Evolutionary conservation across 805 yeast species (phyloP), one percentile per base, ranked within the genome.

Genomic region (Torulaspora gathmanii): DNA sequence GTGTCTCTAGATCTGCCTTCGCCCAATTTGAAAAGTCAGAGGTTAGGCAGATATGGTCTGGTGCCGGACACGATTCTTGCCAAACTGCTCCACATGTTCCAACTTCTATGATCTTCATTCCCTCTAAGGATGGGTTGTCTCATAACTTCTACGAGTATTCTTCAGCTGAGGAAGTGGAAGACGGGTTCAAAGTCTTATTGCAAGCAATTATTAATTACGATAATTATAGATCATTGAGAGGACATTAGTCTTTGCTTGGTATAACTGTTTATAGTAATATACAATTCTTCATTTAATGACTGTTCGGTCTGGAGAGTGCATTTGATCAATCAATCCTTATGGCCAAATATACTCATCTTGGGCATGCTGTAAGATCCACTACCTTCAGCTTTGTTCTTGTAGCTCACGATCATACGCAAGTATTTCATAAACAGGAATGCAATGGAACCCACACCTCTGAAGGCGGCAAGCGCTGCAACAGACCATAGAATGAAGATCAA

Each of bases 401-500:
- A 63, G 49, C 71, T 71, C 23, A 73, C 67, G 22, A 68, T 48
- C 47, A 67, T 55, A 44, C 77, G 68, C 36, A 70, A 42, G 43
- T 64, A 69, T 49, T 70, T 66, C 41, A 68, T 54, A 40, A 65
- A 53, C 56, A 93, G 72, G 69, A 82, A 93, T 1, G 81, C 75
- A 33, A 80, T 57, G 0, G 97, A 86, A 1, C 98, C 99, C 23
- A 76, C 44, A 1, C 90, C 95, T 67, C 98, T 78, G 65, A 89
- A 77, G 4, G 80, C 69, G 0, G 98, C 84, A 56, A 93, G 73
- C 0, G 77, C 82, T 1, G 96, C 96, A 45, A 91, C 97, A 8
- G 91, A 76, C 97, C 97, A 90, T 49, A 93, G 71, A 55, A 93
- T 86, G 60, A 88, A 81, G 22, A 83, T 82, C 57, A 91, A 70